These are phyloP conservation scores for Epichloe sp. DNA, from an alignment of 2,329 filamentous ascomycete genomes.

Conservation along the genomic window DNA sequence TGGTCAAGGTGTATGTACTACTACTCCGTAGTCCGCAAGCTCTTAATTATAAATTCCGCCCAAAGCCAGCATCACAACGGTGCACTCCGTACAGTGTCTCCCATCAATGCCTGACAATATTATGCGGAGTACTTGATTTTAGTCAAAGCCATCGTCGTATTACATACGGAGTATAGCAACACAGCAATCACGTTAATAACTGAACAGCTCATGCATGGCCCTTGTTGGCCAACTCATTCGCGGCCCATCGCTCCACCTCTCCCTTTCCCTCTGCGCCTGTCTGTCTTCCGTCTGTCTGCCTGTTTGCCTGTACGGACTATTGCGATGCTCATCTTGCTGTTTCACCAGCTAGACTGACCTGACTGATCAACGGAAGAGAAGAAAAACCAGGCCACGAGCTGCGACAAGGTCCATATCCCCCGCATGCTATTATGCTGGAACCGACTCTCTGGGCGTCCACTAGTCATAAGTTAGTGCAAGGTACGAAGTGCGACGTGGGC, in stretches of 20 bases:
- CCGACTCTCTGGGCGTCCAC: no score
- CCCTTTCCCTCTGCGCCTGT: no score
- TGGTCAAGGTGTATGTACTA: no score
- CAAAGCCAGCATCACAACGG: not conserved
- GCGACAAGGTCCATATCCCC: no score
- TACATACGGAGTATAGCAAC: not conserved
- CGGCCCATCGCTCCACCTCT: no score
- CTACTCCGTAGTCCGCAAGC: no score
- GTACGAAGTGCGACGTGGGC: not conserved
- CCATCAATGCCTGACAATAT: constrained; percentile 3
- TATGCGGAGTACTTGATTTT: not conserved
- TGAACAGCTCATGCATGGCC: not conserved
- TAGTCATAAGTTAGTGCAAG: no score
- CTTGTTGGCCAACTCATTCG: not conserved
- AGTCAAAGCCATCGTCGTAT: not conserved
- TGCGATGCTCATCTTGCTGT: not conserved
- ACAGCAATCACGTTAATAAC: constrained; percentile 2
- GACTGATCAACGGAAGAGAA: not conserved
- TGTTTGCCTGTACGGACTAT: not conserved
- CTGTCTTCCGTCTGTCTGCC: not conserved
- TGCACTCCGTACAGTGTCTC: not conserved
- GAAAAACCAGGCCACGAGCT: not conserved
- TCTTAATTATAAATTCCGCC: not conserved
- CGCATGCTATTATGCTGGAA: no score
- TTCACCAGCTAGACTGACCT: not conserved